Percentiles rank a stretch among this genome's conserved stretches.
Evolutionary conservation across 2,329 filamentous ascomycete genomes (phyloP).

Genomic region (Fusarium vanettenii): DNA sequence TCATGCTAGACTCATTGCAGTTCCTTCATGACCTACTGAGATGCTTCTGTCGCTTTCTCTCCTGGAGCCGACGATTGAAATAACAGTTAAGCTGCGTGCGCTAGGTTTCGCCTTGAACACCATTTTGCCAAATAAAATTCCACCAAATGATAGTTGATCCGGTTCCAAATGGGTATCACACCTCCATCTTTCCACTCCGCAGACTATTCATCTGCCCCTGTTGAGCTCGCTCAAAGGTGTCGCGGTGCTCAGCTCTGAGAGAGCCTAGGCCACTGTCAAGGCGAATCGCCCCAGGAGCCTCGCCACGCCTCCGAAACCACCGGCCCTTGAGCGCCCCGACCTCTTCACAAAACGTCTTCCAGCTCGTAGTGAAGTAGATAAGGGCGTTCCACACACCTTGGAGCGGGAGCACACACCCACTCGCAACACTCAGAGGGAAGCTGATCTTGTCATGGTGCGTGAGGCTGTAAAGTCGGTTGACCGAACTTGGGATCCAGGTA

Average conservation of each 20-base stretch:
- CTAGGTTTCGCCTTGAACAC: neutral
- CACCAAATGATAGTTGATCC: neutral
- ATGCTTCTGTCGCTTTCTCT: neutral
- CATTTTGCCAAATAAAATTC: neutral
- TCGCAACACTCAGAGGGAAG: conserved; percentile 75
- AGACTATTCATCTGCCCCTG: conserved; percentile 6
- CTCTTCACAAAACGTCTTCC: conserved; percentile 50
- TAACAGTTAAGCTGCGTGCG: neutral
- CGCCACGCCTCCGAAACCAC: conserved; percentile 4
- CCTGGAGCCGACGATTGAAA: neutral
- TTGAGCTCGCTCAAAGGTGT: conserved; percentile 36
- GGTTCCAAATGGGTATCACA: neutral
- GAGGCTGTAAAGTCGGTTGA: conserved; percentile 79
- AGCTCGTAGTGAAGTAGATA: conserved; percentile 78
- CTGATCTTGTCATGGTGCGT: conserved; percentile 60
- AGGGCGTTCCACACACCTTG: conserved; percentile 85
- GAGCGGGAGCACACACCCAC: conserved; percentile 77
- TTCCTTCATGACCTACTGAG: neutral
- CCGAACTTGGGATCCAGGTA: conserved; percentile 73
- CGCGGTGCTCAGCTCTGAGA: conserved; percentile 30
- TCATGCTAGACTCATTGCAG: neutral
- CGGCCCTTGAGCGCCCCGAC: conserved; percentile 27
- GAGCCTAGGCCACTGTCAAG: conserved; percentile 44
- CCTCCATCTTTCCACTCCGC: neutral
- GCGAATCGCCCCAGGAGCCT: conserved; percentile 29